Conservation (phyloP, 1,284 basidiomycete species). For the Rhodotorula sp. region DNA sequence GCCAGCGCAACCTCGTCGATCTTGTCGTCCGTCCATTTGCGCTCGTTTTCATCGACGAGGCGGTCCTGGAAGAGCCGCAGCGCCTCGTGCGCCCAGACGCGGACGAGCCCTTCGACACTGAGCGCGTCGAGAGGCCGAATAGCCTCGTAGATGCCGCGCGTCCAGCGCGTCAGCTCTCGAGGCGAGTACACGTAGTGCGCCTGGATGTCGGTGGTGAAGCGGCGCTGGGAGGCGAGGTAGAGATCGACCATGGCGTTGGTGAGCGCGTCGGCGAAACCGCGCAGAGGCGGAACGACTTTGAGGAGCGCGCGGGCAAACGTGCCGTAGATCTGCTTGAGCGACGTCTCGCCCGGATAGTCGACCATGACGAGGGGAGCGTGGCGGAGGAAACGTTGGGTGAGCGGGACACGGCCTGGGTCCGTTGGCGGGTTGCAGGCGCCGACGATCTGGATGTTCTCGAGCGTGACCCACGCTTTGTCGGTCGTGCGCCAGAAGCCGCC, state of each 20-base stretch:
- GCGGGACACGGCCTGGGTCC: conserved; percentile 98
- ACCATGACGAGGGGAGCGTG: conserved; percentile 99
- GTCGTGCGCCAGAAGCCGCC: conserved; percentile 93
- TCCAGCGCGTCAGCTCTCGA: conserved; percentile 97
- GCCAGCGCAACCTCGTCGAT: conserved; percentile 81
- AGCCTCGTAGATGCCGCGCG: conserved; percentile 95
- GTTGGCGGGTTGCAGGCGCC: conserved; percentile 99
- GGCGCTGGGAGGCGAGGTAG: conserved; percentile 89
- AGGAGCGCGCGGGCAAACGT: conserved; percentile 97
- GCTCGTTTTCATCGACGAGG: conserved; percentile 86
- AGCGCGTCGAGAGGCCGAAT: conserved; percentile 88
- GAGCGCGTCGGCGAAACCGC: conserved; percentile 89
- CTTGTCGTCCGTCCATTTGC: conserved; percentile 89
- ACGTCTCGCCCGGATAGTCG: conserved; percentile 96
- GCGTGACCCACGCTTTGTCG: conserved; percentile 95
- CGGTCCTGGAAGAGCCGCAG: conserved; percentile 97
- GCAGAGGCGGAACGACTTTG: conserved; percentile 91
- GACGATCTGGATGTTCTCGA: conserved; percentile 98
- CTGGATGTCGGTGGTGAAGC: conserved; percentile 92
- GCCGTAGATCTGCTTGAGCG: conserved; percentile 97
- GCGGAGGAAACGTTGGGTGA: conserved; percentile 93
- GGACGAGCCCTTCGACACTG: conserved; percentile 88
- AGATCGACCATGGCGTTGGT: conserved; percentile 98
- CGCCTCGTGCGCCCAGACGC: conserved; percentile 98
- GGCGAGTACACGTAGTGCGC: conserved; percentile 99